phyloP scores from a whole-genome alignment of 768 basidiomycete species.

The Phaeotremella fagi region DNA sequence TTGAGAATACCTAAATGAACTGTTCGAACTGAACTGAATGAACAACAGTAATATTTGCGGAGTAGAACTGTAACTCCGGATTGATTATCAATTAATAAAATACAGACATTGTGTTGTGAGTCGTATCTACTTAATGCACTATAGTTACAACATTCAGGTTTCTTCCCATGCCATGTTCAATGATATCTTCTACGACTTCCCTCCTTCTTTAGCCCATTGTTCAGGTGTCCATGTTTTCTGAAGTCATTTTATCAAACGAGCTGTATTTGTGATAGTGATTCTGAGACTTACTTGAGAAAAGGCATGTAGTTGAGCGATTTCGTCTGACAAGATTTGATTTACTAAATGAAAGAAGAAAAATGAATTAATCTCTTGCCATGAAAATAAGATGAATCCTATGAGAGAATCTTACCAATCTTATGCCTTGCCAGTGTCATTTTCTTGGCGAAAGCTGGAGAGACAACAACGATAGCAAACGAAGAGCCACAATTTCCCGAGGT shows the following conservation, averaged over 20 bases:
- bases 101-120: background rate
- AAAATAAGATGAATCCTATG: background rate
- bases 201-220: constrained; percentile 42
- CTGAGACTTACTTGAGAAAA: constrained; percentile 43
- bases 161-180: background rate
- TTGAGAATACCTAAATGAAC: too few relatives aligned
- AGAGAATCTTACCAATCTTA: constrained; percentile 45
- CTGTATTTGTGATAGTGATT: background rate
- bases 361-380: background rate
- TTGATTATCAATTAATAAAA: background rate
- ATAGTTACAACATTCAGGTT: background rate
- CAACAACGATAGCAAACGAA: constrained; percentile 41
- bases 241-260: too few relatives aligned
- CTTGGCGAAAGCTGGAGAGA: constrained; percentile 42
- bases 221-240: constrained; percentile 46
- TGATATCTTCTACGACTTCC: background rate
- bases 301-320: constrained; percentile 42
- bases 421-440: constrained; percentile 45
- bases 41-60: background rate
- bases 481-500: constrained; percentile 48
- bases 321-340: constrained; percentile 39
- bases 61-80: background rate
- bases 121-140: background rate
- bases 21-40: background rate
- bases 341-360: constrained; percentile 22